A percentile compares a stretch with the other conserved stretches of the same genome.
Evolutionary conservation across 306 rosid genomes (phyloP).

Genomic region (Castanea mollissima): DNA sequence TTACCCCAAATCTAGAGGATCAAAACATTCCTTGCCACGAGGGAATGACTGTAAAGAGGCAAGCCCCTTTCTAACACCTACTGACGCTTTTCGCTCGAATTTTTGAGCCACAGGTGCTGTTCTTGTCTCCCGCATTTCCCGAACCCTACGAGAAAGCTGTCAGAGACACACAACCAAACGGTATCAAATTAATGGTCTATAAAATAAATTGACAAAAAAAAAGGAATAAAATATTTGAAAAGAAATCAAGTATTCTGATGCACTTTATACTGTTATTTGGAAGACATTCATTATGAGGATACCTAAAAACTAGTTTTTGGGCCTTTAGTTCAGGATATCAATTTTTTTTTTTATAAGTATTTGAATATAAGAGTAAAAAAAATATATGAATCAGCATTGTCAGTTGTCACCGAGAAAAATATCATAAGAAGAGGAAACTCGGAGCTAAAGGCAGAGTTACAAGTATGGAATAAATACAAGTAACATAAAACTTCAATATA

Average conservation of each 20-base stretch:
- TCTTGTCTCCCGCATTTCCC: constrained; percentile 96
- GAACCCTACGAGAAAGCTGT: constrained; percentile 97
- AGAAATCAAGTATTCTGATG: neutral
- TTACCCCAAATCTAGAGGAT: constrained; percentile 95
- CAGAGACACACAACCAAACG: constrained; percentile 48
- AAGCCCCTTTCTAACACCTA: constrained; percentile 58
- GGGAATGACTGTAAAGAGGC: constrained; percentile 74
- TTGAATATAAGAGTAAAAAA: too few relatives aligned
- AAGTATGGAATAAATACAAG: too few relatives aligned
- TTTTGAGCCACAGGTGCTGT: constrained; percentile 86
- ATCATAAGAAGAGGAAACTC: too few relatives aligned
- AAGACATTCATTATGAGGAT: neutral
- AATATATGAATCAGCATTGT: too few relatives aligned
- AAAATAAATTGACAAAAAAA: neutral
- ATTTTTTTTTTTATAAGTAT: neutral
- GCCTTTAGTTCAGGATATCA: neutral
- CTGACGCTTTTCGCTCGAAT: constrained; percentile 55
- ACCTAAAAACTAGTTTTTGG: neutral
- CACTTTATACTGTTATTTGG: neutral
- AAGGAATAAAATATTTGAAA: constrained; percentile 4
- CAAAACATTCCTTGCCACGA: constrained; percentile 97
- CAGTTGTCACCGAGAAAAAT: too few relatives aligned
- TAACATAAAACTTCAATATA: too few relatives aligned
- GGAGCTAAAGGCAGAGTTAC: too few relatives aligned
- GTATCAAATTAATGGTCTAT: constrained; percentile 33